Conservation (phyloP, 768 basidiomycete genomes). For the Multifurca ochricompacta region DNA sequence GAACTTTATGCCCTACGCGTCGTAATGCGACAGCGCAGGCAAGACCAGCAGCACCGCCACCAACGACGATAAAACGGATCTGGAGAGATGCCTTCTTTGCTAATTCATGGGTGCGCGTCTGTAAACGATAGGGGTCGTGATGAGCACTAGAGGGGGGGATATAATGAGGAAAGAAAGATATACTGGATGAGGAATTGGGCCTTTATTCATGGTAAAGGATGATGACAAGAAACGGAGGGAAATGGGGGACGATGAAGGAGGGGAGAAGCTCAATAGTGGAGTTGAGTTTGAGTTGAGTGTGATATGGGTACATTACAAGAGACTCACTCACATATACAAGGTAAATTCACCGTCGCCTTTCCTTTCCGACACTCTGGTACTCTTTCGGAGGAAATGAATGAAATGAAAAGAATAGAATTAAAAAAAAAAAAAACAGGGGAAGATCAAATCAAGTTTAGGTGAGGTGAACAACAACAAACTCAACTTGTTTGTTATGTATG, state of each 20-base stretch:
- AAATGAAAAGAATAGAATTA: too few species aligned
- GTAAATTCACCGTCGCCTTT: too few species aligned
- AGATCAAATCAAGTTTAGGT: background rate
- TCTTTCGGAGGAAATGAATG: background rate
- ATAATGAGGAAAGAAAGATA: background rate
- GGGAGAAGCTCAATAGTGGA: background rate
- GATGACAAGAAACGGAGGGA: background rate
- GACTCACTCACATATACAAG: conserved; percentile 4
- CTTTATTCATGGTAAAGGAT: conserved; percentile 1
- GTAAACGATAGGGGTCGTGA: background rate
- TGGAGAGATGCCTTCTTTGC: conserved; percentile 19
- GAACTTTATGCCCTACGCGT: conserved; percentile 32
- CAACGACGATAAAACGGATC: conserved; percentile 30
- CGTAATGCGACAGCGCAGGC: conserved; percentile 29
- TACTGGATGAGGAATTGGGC: conserved; percentile 9
- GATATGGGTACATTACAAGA: background rate
- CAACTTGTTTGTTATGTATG: background rate
- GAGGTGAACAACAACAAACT: background rate
- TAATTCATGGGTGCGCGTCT: conserved; percentile 9
- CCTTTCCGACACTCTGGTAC: too few species aligned
- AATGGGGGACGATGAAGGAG: background rate
- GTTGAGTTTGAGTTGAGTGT: background rate
- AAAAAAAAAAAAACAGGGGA: background rate
- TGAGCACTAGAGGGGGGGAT: background rate
- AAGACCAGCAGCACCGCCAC: conserved; percentile 32